A percentile compares a stretch with the other conserved stretches of the same genome.
Evolutionary conservation across 768 basidiomycete species (phyloP).

Genomic region (Suillus ampliporus): DNA sequence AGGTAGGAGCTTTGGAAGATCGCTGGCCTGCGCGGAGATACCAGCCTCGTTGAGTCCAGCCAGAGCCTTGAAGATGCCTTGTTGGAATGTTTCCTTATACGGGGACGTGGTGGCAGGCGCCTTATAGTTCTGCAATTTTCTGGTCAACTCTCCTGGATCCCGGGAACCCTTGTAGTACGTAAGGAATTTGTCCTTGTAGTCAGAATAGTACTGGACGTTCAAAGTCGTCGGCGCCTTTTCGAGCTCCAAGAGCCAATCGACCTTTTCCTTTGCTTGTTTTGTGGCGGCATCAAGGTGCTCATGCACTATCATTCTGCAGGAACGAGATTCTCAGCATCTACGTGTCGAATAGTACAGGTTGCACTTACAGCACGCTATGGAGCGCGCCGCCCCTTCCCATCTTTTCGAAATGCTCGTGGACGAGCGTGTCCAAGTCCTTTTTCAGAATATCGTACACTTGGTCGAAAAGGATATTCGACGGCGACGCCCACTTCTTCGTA

Average conservation of each 20-base stretch:
- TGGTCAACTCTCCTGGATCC: slow-evolving; percentile 12
- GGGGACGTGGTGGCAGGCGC: not conserved
- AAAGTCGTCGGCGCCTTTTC: slow-evolving; percentile 57
- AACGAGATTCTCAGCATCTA: not conserved
- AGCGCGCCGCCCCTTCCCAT: slow-evolving; percentile 60
- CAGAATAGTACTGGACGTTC: slow-evolving; percentile 55
- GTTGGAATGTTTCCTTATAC: not conserved
- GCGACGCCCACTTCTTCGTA: slow-evolving; percentile 53
- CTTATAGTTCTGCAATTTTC: slow-evolving; percentile 16
- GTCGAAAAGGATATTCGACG: slow-evolving; percentile 52
- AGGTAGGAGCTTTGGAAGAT: slow-evolving; percentile 56
- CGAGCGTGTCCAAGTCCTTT: slow-evolving; percentile 47
- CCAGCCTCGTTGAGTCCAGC: slow-evolving; percentile 21
- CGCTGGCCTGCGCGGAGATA: slow-evolving; percentile 43
- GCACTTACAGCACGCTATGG: slow-evolving; percentile 43
- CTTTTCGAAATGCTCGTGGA: slow-evolving; percentile 52
- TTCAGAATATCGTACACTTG: slow-evolving; percentile 43
- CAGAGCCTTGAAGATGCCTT: slow-evolving; percentile 38
- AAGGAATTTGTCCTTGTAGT: slow-evolving; percentile 57
- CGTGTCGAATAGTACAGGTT: not conserved
- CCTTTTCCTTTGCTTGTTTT: slow-evolving; percentile 42
- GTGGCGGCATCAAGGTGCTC: slow-evolving; percentile 55
- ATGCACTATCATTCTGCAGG: slow-evolving; percentile 51
- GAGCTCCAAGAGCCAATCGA: slow-evolving; percentile 55
- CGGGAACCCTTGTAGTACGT: slow-evolving; percentile 48